Evolutionary conservation across 208 protist genomes (phyloP).

Genomic region (Tetramitus jugosus): DNA sequence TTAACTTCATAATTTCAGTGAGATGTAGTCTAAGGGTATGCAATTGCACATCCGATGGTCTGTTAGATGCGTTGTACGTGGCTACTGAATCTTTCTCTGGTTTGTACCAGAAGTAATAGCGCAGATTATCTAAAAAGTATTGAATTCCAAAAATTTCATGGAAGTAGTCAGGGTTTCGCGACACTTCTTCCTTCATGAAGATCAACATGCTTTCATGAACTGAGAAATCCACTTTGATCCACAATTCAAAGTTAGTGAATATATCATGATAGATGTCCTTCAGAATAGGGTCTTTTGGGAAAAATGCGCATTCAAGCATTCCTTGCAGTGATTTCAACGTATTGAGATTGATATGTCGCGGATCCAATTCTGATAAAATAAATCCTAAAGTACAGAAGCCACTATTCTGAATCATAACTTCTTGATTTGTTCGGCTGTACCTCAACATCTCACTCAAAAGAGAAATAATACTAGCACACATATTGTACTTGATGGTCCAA

Average conservation of each 20-base stretch:
- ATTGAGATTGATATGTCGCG: constrained; percentile 10
- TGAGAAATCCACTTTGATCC: neutral
- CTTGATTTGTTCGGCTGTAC: neutral
- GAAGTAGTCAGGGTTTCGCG: constrained; percentile 4
- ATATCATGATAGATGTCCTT: neutral
- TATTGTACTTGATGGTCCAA: constrained; percentile 8
- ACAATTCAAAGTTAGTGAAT: constrained; percentile 13
- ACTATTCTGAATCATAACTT: constrained; percentile 9
- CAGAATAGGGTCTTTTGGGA: neutral
- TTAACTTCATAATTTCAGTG: neutral
- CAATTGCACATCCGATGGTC: neutral
- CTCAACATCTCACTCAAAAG: constrained; percentile 14
- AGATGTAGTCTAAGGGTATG: neutral
- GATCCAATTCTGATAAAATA: neutral
- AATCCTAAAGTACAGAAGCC: neutral
- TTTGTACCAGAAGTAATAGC: constrained; percentile 7
- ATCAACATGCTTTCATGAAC: neutral
- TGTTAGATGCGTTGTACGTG: neutral
- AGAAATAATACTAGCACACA: constrained; percentile 16
- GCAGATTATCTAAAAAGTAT: constrained; percentile 3
- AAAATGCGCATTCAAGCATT: neutral
- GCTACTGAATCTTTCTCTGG: neutral
- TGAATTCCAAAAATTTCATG: constrained; percentile 15
- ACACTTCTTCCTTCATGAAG: neutral
- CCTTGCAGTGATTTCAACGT: constrained; percentile 12